phyloP scores from a whole-genome alignment of 2,329 filamentous ascomycete genomes.

The Aspergillus bombycis region DNA sequence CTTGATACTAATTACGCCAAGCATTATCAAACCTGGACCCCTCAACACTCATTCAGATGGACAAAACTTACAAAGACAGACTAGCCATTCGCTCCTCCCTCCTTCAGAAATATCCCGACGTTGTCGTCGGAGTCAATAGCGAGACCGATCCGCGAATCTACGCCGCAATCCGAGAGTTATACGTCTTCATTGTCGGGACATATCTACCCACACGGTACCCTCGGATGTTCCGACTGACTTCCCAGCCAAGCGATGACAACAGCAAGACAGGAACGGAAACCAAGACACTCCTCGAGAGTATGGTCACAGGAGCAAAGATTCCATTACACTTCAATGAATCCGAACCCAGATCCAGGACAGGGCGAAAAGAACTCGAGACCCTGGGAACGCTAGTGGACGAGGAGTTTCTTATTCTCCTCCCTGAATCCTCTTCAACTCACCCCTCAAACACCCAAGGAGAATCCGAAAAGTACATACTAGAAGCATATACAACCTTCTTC shows the following conservation, averaged over 20 bases:
- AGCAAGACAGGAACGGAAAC: neutral
- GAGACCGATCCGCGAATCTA: slow-evolving; percentile 43
- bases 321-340: slow-evolving; percentile 29
- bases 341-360: neutral
- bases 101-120: slow-evolving; percentile 48
- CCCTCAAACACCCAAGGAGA: slow-evolving; percentile 24
- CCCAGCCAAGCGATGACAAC: slow-evolving; percentile 14
- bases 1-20: neutral
- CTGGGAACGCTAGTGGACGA: slow-evolving; percentile 60
- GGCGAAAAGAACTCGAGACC: slow-evolving; percentile 43
- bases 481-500: slow-evolving; percentile 60
- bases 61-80: slow-evolving; percentile 60
- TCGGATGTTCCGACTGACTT: slow-evolving; percentile 50
- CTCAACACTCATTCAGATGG: slow-evolving; percentile 61
- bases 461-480: slow-evolving; percentile 53
- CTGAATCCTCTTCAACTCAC: slow-evolving; percentile 28
- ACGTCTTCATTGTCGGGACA: slow-evolving; percentile 55
- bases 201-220: slow-evolving; percentile 64
- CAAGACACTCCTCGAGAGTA: slow-evolving; percentile 45
- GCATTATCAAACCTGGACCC: slow-evolving; percentile 39
- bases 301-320: slow-evolving; percentile 47
- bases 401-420: slow-evolving; percentile 63
- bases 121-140: slow-evolving; percentile 44
- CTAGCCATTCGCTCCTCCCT: slow-evolving; percentile 54
- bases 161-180: slow-evolving; percentile 59